Evolutionary conservation across 495 filamentous ascomycete genomes (phyloP).

Genomic region (Cairneyella variabilis): DNA sequence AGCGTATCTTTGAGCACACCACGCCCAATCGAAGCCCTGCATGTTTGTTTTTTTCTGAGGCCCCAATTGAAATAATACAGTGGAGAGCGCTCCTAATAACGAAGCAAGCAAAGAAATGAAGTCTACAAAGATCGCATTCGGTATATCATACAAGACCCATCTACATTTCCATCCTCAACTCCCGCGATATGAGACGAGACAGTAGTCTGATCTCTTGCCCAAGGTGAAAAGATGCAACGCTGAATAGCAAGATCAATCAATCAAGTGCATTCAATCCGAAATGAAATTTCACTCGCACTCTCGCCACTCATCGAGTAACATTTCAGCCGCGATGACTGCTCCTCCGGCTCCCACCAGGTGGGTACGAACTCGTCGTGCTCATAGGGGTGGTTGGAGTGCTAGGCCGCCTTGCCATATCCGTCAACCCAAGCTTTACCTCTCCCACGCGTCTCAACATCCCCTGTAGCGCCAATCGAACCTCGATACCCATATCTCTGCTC

Average conservation of each 20-base stretch:
- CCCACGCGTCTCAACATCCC: conserved; percentile 74
- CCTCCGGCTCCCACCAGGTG: conserved; percentile 23
- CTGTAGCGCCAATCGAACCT: conserved; percentile 74
- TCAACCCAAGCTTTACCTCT: conserved; percentile 71
- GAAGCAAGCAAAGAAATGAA: no score
- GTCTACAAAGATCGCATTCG: background rate
- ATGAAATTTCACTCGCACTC: no score
- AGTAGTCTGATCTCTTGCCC: background rate
- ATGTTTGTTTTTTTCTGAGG: no score
- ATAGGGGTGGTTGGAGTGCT: conserved; percentile 37
- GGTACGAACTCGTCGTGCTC: conserved; percentile 26
- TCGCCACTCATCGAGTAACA: no score
- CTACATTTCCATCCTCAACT: background rate
- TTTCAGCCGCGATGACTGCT: conserved; percentile 2
- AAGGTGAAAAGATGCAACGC: no score
- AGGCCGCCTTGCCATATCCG: conserved; percentile 17
- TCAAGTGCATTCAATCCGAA: background rate
- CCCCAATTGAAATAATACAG: no score
- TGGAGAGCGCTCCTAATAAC: no score
- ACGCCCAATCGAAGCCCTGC: no score
- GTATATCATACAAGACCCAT: background rate
- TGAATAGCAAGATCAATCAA: no score
- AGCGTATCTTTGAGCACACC: no score
- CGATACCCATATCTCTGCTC: conserved; percentile 70
- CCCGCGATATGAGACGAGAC: no score